Conservation (phyloP, 2,329 filamentous ascomycete species). For the Tolypocladium inflatum region DNA sequence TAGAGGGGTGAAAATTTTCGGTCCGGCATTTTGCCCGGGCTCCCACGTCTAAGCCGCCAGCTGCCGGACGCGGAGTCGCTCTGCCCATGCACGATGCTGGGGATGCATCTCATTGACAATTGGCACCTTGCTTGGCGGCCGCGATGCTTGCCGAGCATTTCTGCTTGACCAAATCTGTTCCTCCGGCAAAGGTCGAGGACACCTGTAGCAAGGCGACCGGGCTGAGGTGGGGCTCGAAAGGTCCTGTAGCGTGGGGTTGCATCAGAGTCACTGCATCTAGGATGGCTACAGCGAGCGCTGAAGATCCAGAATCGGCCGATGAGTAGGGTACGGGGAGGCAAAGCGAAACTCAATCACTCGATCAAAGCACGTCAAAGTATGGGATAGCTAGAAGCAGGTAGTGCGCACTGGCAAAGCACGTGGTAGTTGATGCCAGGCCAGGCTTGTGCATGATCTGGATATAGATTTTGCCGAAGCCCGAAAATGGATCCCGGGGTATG, state of each 20-base stretch:
- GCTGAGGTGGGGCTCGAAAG: background rate
- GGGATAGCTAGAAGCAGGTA: too few relatives aligned
- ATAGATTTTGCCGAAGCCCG: too few relatives aligned
- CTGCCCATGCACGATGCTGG: background rate
- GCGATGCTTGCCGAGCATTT: background rate
- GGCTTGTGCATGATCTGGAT: too few relatives aligned
- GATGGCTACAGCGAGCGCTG: too few relatives aligned
- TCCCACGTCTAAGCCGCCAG: background rate
- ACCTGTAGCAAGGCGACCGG: background rate
- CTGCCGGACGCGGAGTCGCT: background rate
- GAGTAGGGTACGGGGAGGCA: too few relatives aligned
- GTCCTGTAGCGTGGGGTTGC: background rate
- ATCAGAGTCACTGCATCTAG: too few relatives aligned
- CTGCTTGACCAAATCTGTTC: background rate
- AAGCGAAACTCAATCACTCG: too few relatives aligned
- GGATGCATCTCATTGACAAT: background rate
- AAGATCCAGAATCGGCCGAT: too few relatives aligned
- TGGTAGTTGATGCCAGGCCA: too few relatives aligned
- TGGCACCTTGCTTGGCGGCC: background rate
- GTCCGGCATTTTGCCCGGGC: conserved; percentile 5
- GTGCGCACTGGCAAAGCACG: too few relatives aligned
- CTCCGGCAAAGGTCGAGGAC: background rate
- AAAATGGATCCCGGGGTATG: too few relatives aligned
- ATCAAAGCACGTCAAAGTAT: too few relatives aligned
- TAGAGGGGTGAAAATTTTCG: conserved; percentile 12